phyloP scores from a whole-genome alignment of 257 asterid genomes.

The Capsicum chinense region DNA sequence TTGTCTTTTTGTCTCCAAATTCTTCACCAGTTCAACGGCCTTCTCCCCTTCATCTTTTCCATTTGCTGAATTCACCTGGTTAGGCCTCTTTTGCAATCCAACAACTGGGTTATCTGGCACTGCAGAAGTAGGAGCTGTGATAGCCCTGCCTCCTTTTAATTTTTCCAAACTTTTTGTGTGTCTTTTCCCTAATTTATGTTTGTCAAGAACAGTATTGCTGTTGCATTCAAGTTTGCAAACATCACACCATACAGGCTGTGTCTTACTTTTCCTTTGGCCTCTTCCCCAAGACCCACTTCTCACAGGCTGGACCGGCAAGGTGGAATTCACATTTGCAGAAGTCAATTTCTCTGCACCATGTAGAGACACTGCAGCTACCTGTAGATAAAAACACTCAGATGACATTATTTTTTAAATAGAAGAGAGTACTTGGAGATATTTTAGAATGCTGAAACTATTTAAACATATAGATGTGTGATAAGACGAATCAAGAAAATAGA shows the following conservation, averaged over 20 bases:
- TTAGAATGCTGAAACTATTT: neutral
- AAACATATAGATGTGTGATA: neutral
- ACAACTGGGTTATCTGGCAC: no score
- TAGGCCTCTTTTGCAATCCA: no score
- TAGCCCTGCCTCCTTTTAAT: slow-evolving; percentile 32
- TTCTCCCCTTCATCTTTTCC: slow-evolving; percentile 47
- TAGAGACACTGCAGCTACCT: slow-evolving; percentile 33
- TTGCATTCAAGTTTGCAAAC: slow-evolving; percentile 66
- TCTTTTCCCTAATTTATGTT: slow-evolving; percentile 66
- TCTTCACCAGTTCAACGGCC: slow-evolving; percentile 42
- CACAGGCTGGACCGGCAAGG: slow-evolving; percentile 32
- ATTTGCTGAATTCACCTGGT: slow-evolving; percentile 21
- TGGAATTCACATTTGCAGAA: slow-evolving; percentile 29
- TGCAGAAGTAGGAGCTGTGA: slow-evolving; percentile 15
- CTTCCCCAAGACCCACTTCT: slow-evolving; percentile 35
- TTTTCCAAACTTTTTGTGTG: slow-evolving; percentile 68
- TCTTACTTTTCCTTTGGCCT: slow-evolving; percentile 52
- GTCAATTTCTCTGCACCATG: slow-evolving; percentile 26
- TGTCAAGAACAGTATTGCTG: slow-evolving; percentile 60
- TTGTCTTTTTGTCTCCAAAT: slow-evolving; percentile 64
- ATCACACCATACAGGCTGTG: slow-evolving; percentile 70
- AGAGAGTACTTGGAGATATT: neutral
- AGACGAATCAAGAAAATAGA: neutral
- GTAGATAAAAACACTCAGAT: slow-evolving; percentile 28
- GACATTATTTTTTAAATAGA: neutral